phyloP scores from a whole-genome alignment of 2,329 filamentous ascomycete species.

The Aspergillus sp. region DNA sequence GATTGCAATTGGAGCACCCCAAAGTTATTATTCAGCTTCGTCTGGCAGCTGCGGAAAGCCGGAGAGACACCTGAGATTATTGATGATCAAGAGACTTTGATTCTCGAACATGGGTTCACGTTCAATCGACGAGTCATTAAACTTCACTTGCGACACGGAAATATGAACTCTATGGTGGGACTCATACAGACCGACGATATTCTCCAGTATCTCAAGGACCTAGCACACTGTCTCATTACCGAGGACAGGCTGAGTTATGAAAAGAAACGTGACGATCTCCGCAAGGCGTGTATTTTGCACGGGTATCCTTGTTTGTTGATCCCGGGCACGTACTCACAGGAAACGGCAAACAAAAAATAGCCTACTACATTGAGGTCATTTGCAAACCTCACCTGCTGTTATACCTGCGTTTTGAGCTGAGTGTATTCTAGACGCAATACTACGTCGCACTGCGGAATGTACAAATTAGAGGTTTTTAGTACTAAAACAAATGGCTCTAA shows the following conservation, averaged over 20 bases:
- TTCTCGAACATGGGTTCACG: not conserved
- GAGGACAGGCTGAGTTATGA: not conserved
- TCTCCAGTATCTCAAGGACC: not conserved
- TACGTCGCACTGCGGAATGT: too few species aligned
- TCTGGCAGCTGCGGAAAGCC: not conserved
- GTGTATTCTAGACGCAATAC: too few species aligned
- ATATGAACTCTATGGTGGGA: not conserved
- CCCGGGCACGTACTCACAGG: not conserved
- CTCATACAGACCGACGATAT: not conserved
- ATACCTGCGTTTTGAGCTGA: too few species aligned
- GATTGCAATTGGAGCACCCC: not conserved
- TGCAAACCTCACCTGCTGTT: not conserved
- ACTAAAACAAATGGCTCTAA: too few species aligned
- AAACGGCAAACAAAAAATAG: not conserved
- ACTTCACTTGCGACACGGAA: not conserved
- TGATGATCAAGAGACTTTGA: not conserved
- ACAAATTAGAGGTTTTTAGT: too few species aligned
- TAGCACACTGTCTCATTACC: not conserved
- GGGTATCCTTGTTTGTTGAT: not conserved
- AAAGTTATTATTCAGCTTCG: not conserved
- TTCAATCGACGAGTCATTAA: not conserved
- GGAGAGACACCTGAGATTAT: not conserved
- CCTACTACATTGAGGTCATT: not conserved
- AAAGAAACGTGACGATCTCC: not conserved
- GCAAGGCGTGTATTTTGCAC: not conserved